Conservation (phyloP, 129 eudicot genomes). For the Flaveria brownii region DNA sequence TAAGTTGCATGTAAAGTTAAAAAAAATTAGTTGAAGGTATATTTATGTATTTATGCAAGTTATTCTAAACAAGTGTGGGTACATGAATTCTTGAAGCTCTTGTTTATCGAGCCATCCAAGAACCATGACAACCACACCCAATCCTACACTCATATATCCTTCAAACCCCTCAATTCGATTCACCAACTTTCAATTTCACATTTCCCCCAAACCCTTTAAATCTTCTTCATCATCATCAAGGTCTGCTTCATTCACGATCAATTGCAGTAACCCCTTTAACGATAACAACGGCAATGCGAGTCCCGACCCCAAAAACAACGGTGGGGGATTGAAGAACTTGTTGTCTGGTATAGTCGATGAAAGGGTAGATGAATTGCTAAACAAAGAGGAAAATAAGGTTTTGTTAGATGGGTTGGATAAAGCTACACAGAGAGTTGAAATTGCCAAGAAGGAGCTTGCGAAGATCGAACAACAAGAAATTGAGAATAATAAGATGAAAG, state of each 20-base stretch:
- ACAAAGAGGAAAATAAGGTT: conserved; percentile 75
- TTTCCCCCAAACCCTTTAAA: conserved; percentile 24
- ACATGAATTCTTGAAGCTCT: conserved; percentile 20
- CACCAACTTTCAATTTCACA: conserved; percentile 8
- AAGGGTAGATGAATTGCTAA: conserved; percentile 59
- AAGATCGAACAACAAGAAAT: conserved; percentile 69
- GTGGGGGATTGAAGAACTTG: conserved; percentile 51
- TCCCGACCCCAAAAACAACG: conserved; percentile 24
- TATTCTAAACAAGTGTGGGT: neutral
- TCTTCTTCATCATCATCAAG: conserved; percentile 17
- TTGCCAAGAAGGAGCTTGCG: conserved; percentile 74
- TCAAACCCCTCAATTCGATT: conserved; percentile 29
- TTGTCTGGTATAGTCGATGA: conserved; percentile 73
- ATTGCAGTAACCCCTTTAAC: conserved; percentile 24
- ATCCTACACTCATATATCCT: conserved; percentile 37
- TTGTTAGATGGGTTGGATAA: conserved; percentile 78
- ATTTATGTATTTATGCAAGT: too few species aligned
- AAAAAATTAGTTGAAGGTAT: too few species aligned
- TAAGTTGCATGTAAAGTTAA: too few species aligned
- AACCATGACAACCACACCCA: conserved; percentile 40
- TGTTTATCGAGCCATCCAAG: conserved; percentile 18
- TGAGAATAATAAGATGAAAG: conserved; percentile 55
- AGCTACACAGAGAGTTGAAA: conserved; percentile 74
- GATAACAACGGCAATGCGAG: conserved; percentile 13
- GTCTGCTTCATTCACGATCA: conserved; percentile 18